A percentile compares a stretch with the other conserved stretches of the same genome.
Evolutionary conservation across 805 yeast species (phyloP).

Genomic region (Saccharomycopsis sp.): DNA sequence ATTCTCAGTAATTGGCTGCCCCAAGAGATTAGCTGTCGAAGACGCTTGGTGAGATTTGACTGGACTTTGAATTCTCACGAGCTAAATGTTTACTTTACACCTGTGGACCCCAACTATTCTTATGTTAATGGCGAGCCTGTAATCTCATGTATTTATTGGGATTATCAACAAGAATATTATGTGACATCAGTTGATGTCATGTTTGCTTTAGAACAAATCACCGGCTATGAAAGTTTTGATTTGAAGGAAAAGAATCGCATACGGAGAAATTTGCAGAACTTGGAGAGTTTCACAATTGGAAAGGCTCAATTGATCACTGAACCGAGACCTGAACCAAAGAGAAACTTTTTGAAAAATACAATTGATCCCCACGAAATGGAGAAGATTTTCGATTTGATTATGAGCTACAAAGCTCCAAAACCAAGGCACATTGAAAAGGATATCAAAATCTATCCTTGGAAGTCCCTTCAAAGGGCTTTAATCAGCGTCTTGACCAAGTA

Average conservation of each 20-base stretch:
- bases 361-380: slow-evolving; percentile 19
- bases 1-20: slow-evolving; percentile 42
- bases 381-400: slow-evolving; percentile 36
- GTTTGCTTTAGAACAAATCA: slow-evolving; percentile 33
- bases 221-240: slow-evolving; percentile 30
- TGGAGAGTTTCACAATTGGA: slow-evolving; percentile 35
- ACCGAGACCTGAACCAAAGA: background rate
- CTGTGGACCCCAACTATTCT: background rate
- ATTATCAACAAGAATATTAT: slow-evolving; percentile 27
- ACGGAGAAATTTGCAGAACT: slow-evolving; percentile 36
- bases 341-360: slow-evolving; percentile 17
- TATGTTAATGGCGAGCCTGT: background rate
- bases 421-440: slow-evolving; percentile 59
- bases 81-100: slow-evolving; percentile 24
- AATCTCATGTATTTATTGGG: background rate
- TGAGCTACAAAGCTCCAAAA: slow-evolving; percentile 49
- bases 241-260: slow-evolving; percentile 40
- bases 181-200: slow-evolving; percentile 38
- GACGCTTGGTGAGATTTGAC: slow-evolving; percentile 44
- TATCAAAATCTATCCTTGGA: slow-evolving; percentile 55
- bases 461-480: slow-evolving; percentile 39
- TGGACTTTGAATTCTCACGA: slow-evolving; percentile 32
- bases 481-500: slow-evolving; percentile 48
- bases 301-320: slow-evolving; percentile 20
- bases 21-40: slow-evolving; percentile 34